Evolutionary conservation across 1,284 basidiomycete species (phyloP), one percentile per base, ranked within the genome.

Genomic region (Moniliella sp.): DNA sequence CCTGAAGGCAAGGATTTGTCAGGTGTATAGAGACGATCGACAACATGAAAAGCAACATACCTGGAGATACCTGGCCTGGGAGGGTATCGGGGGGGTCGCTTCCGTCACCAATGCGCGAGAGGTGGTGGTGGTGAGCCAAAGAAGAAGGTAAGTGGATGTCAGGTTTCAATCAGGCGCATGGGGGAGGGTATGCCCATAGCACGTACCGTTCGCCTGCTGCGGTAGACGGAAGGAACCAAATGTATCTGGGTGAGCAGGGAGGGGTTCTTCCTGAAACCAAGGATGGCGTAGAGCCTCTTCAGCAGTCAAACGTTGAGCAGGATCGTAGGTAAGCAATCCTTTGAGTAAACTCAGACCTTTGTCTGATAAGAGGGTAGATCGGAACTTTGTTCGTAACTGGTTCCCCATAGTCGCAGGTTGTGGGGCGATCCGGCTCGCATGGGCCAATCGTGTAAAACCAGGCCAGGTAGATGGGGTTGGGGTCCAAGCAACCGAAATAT

Each of bases 241-340:
- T 33, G 88, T 66, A 53, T 93, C 84, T n/a, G 84, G 82, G 61
- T 97, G 88, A 51, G 97, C 94, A 0, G 91, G 88, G 25, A 78
- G 62, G 0, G 91, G 91, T 1, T 79, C 75, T 63, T 99, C 91
- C 3, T 48, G 16, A 3, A 97, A 99, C 61, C 86, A 99, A 1
- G 76, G 74, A 64, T 99, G 91, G 42, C 74, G 68, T 26, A 84
- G 59, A 2, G 84, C 91, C 40, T 84, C 78, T 37, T 78, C 78
- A 0, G 88, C 86, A 19, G 72, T 71, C 34, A 93, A 78, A 27
- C 91, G 69, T 39, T 71, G 65, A 10, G 72, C 70, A 0, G 91
- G 88, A 57, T 97, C 82, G 56, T 93, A 97, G 9, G 75, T 73
- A 39, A 99, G 65, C 23, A 97, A 58, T 11, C 70, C 71, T 48